Evolutionary conservation across 441 rosid species (phyloP), one percentile per base, ranked within the genome.

Genomic region (Erodium trifolium): DNA sequence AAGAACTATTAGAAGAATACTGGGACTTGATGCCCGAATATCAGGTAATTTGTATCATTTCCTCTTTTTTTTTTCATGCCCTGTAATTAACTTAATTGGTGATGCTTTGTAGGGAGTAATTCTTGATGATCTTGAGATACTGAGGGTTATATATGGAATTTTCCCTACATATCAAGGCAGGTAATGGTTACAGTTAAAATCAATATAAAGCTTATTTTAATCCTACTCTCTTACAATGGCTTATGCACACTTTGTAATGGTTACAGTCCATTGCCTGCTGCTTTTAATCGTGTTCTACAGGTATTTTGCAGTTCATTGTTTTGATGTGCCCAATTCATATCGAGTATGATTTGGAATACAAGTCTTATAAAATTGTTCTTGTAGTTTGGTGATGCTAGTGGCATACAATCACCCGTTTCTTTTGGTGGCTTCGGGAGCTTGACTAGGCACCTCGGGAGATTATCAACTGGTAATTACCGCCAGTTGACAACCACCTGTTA

Each of bases 381-480:
- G 82, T 86, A 93, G 99, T 89, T 89, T 72, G 99, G 99, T 77
- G 99, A 93, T 81, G 99, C 99, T 68, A 93, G 97, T 31, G 99
- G 99, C 68, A 87, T 93, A 73, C 99, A 93, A 51, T 93, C 99
- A 64, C 99, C 99, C 68, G 99, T 93, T 74, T 93, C 97, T 41
- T 93, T 93, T 72, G 99, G 99, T n/a, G 99, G 99, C 74, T 93
- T 93, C 72, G 99, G 96, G 80, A 93, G 99, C 87, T 85, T 93
- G 82, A 89, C 99, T 10, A 87, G 99, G 83, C 97, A 93, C 73
- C 87, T 91, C 19, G 84, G 84, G 43, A 91, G 99, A 82, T 77
- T 93, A 70, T 86, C 99, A 74, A 81, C 75, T 68, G 99, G 99
- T 93, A 31, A 31, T 31, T 31, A 31, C 34, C 34, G 34, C 4